Evolutionary conservation across 805 yeast genomes (phyloP).

Genomic region (Ogataea haglerorum): DNA sequence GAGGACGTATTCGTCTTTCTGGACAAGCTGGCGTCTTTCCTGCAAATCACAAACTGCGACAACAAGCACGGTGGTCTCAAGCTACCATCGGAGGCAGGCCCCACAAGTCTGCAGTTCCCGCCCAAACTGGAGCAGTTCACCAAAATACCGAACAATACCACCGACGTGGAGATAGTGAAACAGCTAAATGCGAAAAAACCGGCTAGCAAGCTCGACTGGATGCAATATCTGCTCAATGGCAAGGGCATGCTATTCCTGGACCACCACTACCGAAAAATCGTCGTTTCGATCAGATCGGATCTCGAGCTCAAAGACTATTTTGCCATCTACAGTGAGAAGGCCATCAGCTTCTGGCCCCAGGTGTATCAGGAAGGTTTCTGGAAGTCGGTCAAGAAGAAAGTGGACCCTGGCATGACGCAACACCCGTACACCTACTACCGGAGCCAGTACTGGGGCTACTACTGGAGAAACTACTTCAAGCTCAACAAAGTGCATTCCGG

Average conservation of each 20-base stretch:
- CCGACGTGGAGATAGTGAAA: conserved; percentile 10
- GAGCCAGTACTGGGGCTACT: conserved; percentile 18
- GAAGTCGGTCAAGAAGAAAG: conserved; percentile 11
- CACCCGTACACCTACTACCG: conserved; percentile 10
- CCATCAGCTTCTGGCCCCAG: conserved; percentile 18
- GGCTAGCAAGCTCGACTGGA: conserved; percentile 13
- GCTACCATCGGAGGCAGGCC: conserved; percentile 4
- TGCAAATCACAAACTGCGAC: conserved; percentile 21
- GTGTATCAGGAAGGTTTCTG: conserved; percentile 18
- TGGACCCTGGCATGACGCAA: background rate
- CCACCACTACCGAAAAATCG: conserved; percentile 17
- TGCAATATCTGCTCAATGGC: conserved; percentile 18
- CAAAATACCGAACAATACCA: conserved; percentile 12
- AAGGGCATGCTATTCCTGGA: conserved; percentile 19
- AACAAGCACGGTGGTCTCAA: conserved; percentile 18
- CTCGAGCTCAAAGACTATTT: conserved; percentile 19
- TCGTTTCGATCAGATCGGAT: conserved; percentile 19
- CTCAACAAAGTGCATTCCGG: conserved; percentile 21
- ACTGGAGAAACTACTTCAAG: conserved; percentile 15
- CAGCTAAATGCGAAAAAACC: conserved; percentile 16
- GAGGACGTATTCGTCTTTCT: conserved; percentile 11
- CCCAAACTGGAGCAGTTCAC: conserved; percentile 11
- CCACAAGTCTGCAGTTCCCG: conserved; percentile 11
- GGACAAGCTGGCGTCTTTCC: conserved; percentile 17
- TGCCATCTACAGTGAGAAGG: conserved; percentile 19